A percentile compares a stretch with the other conserved stretches of the same genome.
These are phyloP conservation scores for Raddia distichophylla DNA, from an alignment of 176 grass and related monocot species.

Conservation along the genomic window DNA sequence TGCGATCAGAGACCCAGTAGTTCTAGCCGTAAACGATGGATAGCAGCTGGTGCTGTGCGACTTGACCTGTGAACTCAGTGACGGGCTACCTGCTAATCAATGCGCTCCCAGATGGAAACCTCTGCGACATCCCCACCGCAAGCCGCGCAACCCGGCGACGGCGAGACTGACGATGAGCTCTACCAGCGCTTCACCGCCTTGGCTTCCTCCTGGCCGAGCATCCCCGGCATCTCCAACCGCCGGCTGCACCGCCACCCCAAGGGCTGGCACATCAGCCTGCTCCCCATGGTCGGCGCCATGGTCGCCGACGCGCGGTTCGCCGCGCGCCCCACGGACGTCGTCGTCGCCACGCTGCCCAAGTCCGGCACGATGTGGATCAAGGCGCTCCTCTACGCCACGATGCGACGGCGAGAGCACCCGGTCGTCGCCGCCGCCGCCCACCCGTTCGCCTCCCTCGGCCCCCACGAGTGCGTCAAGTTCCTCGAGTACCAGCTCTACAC, in stretches of 20 bases:
- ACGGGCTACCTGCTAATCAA: too few species aligned
- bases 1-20: too few species aligned
- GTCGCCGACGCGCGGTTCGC: conserved; percentile 12
- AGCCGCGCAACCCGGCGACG: background rate
- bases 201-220: conserved; percentile 18
- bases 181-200: conserved; percentile 28
- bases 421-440: background rate
- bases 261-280: background rate
- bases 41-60: too few species aligned
- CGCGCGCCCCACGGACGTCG: conserved; percentile 20
- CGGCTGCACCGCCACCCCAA: conserved; percentile 14
- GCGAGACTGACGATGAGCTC: conserved; percentile 13
- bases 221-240: background rate
- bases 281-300: background rate
- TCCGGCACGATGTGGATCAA: conserved; percentile 42
- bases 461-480: conserved; percentile 40
- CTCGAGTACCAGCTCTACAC: conserved; percentile 27
- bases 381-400: conserved; percentile 30
- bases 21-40: too few species aligned
- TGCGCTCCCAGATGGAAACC: too few species aligned
- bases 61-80: too few species aligned
- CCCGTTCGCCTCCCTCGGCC: conserved; percentile 17
- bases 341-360: conserved; percentile 41
- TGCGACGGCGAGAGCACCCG: conserved; percentile 27
- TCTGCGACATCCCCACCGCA: background rate